Evolutionary conservation across 208 protist genomes (phyloP).

Genomic region (Leishmania aethiopica): DNA sequence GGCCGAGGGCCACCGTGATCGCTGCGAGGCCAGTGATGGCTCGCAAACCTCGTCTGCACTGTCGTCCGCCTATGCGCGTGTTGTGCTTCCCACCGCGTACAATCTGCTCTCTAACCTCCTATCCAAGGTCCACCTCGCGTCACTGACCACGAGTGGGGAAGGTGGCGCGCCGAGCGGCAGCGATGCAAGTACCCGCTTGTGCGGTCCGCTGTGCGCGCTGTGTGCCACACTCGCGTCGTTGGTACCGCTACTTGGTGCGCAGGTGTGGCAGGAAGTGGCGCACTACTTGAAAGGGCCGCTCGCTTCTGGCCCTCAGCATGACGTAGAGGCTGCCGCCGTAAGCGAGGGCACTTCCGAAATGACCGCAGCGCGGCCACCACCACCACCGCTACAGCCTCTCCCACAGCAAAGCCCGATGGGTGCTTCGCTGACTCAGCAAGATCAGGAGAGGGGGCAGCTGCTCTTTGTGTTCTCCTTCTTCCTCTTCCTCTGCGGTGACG

Average conservation of each 20-base stretch:
- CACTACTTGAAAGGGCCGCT: conserved; percentile 27
- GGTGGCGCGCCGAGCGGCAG: not conserved
- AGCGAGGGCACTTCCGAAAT: not conserved
- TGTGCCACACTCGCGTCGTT: conserved; percentile 46
- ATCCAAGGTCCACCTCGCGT: conserved; percentile 5
- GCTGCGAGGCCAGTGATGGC: not conserved
- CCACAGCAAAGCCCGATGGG: not conserved
- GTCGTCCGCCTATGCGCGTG: conserved; percentile 34
- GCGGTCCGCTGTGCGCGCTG: conserved; percentile 41
- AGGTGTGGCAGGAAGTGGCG: conserved; percentile 37
- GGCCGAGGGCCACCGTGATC: conserved; percentile 5
- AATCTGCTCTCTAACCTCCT: conserved; percentile 28
- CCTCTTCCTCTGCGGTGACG: conserved; percentile 27
- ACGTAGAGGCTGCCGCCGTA: not conserved
- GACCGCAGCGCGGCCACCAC: not conserved
- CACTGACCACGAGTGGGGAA: not conserved
- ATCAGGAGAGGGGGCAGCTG: conserved; percentile 11
- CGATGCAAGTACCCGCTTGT: conserved; percentile 19
- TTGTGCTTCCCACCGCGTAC: conserved; percentile 51
- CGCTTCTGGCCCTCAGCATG: not conserved
- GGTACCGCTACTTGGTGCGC: conserved; percentile 38
- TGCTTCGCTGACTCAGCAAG: conserved; percentile 12
- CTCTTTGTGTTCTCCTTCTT: conserved; percentile 33
- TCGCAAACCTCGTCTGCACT: conserved; percentile 9
- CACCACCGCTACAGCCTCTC: not conserved